Evolutionary conservation across 345 rosid genomes (phyloP), one percentile per base, ranked within the genome.

Genomic region (Dovyalis caffra): DNA sequence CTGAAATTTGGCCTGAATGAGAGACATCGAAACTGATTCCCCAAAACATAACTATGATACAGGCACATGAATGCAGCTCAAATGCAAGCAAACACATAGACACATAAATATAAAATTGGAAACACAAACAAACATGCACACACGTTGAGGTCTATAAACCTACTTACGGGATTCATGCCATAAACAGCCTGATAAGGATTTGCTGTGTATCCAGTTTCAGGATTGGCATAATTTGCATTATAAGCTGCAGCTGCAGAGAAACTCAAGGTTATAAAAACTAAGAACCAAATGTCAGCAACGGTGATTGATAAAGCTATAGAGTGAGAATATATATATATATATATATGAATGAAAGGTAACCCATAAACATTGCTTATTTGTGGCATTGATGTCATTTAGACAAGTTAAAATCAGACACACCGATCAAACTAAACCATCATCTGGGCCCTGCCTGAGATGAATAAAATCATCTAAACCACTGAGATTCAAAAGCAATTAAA

Each of bases 151-250:
- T 32, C 99, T n/a, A n/a, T n/a, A n/a, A n/a, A n/a, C n/a, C n/a
- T n/a, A n/a, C n/a, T 90, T 87, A 92, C 99, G 64, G 91, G 91
- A 87, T 89, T 88, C 88, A 89, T 82, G 84, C 83, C 88, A 81
- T 91, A 95, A 83, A 81, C 87, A 47, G 79, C 83, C 68, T 87
- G 92, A 83, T 88, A 92, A 66, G 88, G 85, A 79, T 88, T 86
- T 58, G 78, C 91, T 53, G 85, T 68, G 85, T 89, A 92, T 70
- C 83, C 91, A 72, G 89, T 83, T 84, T 95, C 97, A 49, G 82
- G 89, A 84, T 87, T 90, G 16, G 86, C 85, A 71, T 87, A 89
- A 74, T 79, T 86, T 57, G 90, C 77, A 82, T 80, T 87, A 79
- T 88, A 90, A 81, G 82, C 83, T 70, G 87, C 88, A 82, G 84